Evolutionary conservation across 2,329 filamentous ascomycete species (phyloP), one percentile per base, ranked within the genome.

Genomic region (Aureobasidium sp.): DNA sequence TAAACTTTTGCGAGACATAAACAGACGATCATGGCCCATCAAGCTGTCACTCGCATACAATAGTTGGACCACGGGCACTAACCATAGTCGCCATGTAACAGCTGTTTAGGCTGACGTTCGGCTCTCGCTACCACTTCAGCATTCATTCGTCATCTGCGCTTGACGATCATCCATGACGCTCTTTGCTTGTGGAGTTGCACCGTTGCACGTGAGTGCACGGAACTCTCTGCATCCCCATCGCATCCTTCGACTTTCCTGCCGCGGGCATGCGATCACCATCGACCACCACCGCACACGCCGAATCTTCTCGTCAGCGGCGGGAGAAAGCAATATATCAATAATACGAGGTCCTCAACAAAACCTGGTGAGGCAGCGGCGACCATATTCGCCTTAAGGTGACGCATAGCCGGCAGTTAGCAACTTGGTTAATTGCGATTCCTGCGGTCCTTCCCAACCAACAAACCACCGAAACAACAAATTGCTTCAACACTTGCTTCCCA

Each of bases 291-390:
- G 29, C 53, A 55, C 15, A 55, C 31, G 39, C 41, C 12, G 39
- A 45, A 36, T 17, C 12, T 6, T 27, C 49, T 53, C 20, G 20
- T 39, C 34, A 27, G 17, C 29, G 42, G 27, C 39, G 14, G 39
- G 11, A 44, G 37, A 22, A 42, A 42, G 39, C 53, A 45, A 57
- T 57, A 44, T 57, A 56, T 45, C 39, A 57, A 34, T 45, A 57
- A 57, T 57, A 57, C 53, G 53, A 57, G 39, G 17, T 57, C 15
- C 53, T 36, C 53, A 57, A 57, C 53, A 45, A 25, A 57, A 34
- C 22, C 17, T 36, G n/a, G n/a, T 25, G 41, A 31, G 22, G 53
- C 29, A 45, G 9, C 39, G 36, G 6, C n/a, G 12, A 17, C 11
- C 42, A 44, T 15, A 36, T 39, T 39, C 22, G 27, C 29, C 29